Evolutionary conservation across 2,329 filamentous ascomycete species (phyloP), one percentile per base, ranked within the genome.

Genomic region (Trichoderma sp.): DNA sequence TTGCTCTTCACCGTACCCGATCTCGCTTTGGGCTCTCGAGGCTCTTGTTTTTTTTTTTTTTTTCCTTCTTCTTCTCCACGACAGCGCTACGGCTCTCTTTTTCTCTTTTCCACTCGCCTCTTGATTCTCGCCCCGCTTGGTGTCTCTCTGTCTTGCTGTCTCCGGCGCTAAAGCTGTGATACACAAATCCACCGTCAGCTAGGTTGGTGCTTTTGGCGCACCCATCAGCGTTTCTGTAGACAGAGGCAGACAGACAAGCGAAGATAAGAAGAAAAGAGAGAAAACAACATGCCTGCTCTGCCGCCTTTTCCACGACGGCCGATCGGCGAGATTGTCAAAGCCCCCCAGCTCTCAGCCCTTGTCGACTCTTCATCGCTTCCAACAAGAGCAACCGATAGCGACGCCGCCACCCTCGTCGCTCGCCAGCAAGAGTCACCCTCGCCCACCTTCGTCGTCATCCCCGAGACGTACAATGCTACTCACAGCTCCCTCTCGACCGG

Each of bases 401-500:
- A 58, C 35, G 61, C 27, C 27, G 19, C 55, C 31, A 52, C 69
- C 33, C 66, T 60, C 69, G 21, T 56, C 43, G 49, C 21, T 58
- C 66, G 60, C 27, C 62, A 65, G 31, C 57, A 43, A 52, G 43
- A 21, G 64, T 68, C 43, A 13, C 35, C 33, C 71, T 68, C 43
- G 13, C 35, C 33, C 71, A 76, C 69, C 68, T 77, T 78, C 58
- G 73, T 75, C 64, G 72, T 79, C 60, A 75, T 82, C 67, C 80
- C 81, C 16, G 73, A 77, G 35, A 73, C 75, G 8, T 83, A 83
- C 75, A 77, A 75, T 71, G 71, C 70, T 24, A 72, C 76, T 27
- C 59, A 78, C 61, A 81, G 71, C 76, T 86, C 75, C 72, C 83
- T 77, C 74, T 75, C 74, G 21, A 85, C 83, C 0, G 83, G 80